Percentiles rank a stretch among this genome's conserved stretches.
These are phyloP conservation scores for Globisporangium solare DNA, from an alignment of 352 stramenopile genomes.

Conservation along the genomic window DNA sequence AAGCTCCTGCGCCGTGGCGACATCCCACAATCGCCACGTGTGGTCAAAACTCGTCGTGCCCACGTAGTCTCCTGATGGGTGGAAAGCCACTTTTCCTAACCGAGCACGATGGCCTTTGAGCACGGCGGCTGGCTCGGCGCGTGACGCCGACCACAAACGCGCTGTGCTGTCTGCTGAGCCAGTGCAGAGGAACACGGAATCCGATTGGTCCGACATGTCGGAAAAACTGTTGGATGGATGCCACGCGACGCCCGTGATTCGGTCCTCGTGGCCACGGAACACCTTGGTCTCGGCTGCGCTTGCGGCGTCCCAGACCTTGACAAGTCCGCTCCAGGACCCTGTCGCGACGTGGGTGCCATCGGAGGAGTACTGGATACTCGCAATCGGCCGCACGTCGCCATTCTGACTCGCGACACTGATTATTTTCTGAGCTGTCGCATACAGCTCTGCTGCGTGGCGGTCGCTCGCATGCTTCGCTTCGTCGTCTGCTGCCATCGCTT, in stretches of 20 bases:
- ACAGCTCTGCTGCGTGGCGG: constrained; percentile 71
- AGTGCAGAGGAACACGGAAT: constrained; percentile 67
- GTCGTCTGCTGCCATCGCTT: constrained; percentile 32
- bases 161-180: constrained; percentile 76
- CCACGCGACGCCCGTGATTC: constrained; percentile 85
- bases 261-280: constrained; percentile 84
- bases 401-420: constrained; percentile 93
- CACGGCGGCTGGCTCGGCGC: constrained; percentile 48
- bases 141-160: constrained; percentile 59
- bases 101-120: constrained; percentile 70
- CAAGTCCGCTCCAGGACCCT: constrained; percentile 90
- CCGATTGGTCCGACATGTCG: constrained; percentile 52
- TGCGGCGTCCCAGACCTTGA: constrained; percentile 92
- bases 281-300: constrained; percentile 62
- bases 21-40: constrained; percentile 97
- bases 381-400: constrained; percentile 89
- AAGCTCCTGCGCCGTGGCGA: constrained; percentile 88
- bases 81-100: constrained; percentile 90
- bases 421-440: constrained; percentile 70
- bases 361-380: constrained; percentile 57
- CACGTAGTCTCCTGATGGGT: constrained; percentile 90
- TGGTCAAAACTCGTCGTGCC: constrained; percentile 96
- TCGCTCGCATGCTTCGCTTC: constrained; percentile 34
- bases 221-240: constrained; percentile 52
- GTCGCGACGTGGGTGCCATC: constrained; percentile 77